These are phyloP conservation scores for Trichoderma arundinaceum DNA, from an alignment of 2,329 filamentous ascomycete species.

Conservation along the genomic window DNA sequence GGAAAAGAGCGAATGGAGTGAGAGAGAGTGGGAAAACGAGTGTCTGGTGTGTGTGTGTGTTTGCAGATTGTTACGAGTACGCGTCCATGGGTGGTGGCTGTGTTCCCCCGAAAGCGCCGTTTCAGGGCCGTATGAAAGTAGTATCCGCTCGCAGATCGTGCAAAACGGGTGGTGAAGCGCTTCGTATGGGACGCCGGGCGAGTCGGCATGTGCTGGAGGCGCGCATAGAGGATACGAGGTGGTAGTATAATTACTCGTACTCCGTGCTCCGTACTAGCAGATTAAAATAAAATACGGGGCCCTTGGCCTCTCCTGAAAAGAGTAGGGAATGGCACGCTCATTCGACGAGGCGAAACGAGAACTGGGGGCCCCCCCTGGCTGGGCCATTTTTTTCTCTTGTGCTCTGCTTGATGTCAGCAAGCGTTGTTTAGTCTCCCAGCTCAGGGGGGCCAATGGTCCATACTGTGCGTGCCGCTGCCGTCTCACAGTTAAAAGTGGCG, in stretches of 20 bases:
- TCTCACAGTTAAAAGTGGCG: constrained; percentile 7
- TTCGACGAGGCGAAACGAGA: constrained; percentile 29
- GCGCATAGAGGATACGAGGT: constrained; percentile 18
- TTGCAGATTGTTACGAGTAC: constrained; percentile 23
- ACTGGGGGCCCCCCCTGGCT: constrained; percentile 16
- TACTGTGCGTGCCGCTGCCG: constrained; percentile 22
- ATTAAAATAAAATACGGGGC: constrained; percentile 29
- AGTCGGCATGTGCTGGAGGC: background rate
- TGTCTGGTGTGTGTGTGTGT: background rate
- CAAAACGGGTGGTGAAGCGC: background rate
- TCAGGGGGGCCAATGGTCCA: constrained; percentile 6
- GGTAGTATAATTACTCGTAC: constrained; percentile 6
- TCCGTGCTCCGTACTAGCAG: constrained; percentile 23
- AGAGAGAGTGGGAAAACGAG: constrained; percentile 7
- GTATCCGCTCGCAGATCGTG: constrained; percentile 27
- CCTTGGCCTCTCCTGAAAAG: constrained; percentile 26
- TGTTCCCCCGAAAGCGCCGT: constrained; percentile 24
- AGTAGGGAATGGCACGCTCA: constrained; percentile 24
- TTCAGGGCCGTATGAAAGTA: constrained; percentile 27
- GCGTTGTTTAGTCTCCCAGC: constrained; percentile 11
- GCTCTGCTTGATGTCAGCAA: constrained; percentile 10
- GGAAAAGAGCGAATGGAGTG: constrained; percentile 14
- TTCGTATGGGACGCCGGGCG: constrained; percentile 5
- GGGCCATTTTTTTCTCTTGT: constrained; percentile 2
- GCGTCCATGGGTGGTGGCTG: constrained; percentile 29